Evolutionary conservation across 495 filamentous ascomycete species (phyloP).

Genomic region (Aspergillus sclerotioniger): DNA sequence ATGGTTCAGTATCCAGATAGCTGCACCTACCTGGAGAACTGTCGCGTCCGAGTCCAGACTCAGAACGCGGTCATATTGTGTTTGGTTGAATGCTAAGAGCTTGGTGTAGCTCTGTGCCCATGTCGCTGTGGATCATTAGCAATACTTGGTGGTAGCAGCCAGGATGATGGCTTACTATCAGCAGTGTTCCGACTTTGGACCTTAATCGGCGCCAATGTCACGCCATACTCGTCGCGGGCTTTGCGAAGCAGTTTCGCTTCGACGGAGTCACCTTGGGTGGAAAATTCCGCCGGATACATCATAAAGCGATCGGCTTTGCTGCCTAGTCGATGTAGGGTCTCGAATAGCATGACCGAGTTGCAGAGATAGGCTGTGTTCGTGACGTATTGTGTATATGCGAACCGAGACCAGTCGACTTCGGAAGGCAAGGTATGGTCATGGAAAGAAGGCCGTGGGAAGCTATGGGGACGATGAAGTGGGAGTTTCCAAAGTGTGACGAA

Average conservation of each 20-base stretch:
- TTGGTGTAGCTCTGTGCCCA: conserved; percentile 60
- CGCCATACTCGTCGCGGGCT: conserved; percentile 55
- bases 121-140: conserved; percentile 28
- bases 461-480: not conserved
- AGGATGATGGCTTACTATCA: conserved; percentile 34
- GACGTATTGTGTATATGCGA: conserved; percentile 63
- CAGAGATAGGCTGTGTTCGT: conserved; percentile 60
- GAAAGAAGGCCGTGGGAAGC: not conserved
- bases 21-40: conserved; percentile 37
- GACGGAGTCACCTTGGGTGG: conserved; percentile 25
- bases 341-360: conserved; percentile 67
- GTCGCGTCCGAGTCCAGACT: conserved; percentile 62
- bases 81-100: conserved; percentile 63
- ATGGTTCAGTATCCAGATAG: not conserved
- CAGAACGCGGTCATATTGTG: conserved; percentile 58
- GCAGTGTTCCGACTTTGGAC: conserved; percentile 39
- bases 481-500: not conserved
- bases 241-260: conserved; percentile 50
- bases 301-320: conserved; percentile 58
- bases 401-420: conserved; percentile 47
- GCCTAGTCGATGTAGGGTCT: conserved; percentile 48
- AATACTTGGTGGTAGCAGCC: conserved; percentile 15
- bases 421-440: not conserved
- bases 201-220: conserved; percentile 51
- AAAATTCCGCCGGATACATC: conserved; percentile 53